A percentile compares a stretch with the other conserved stretches of the same genome.
phyloP scores from a whole-genome alignment of 148 eudicot species.

The Mesembryanthemum crystallinum region DNA sequence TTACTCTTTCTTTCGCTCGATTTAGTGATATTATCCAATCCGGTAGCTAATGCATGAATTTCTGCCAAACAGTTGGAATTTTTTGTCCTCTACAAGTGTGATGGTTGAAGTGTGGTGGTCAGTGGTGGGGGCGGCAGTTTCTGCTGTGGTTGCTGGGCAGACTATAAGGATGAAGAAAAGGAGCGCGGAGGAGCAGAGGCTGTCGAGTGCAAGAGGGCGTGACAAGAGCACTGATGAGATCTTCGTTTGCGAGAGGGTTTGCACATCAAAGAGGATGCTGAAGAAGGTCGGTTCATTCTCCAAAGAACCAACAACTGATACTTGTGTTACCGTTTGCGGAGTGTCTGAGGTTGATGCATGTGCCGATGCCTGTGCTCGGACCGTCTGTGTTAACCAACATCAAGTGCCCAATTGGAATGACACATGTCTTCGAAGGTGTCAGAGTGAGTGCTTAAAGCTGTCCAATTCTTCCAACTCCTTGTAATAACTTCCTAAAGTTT shows the following conservation, averaged over 20 bases:
- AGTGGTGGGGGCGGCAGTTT: conserved; percentile 55
- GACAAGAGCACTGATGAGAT: conserved; percentile 57
- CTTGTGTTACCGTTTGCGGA: conserved; percentile 63
- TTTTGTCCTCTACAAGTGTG: too few species aligned
- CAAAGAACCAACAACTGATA: conserved; percentile 59
- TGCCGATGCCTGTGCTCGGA: conserved; percentile 58
- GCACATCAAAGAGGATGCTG: conserved; percentile 65
- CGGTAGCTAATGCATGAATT: too few species aligned
- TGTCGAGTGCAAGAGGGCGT: conserved; percentile 45
- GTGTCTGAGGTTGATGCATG: conserved; percentile 67
- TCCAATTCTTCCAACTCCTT: conserved; percentile 28
- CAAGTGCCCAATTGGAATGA: conserved; percentile 70
- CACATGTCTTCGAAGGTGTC: conserved; percentile 51
- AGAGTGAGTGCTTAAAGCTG: conserved; percentile 51
- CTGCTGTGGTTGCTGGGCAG: conserved; percentile 54
- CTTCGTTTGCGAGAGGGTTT: conserved; percentile 64
- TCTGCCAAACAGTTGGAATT: too few species aligned
- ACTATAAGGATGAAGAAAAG: conserved; percentile 50
- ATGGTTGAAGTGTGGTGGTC: conserved; percentile 76
- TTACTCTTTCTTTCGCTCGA: too few species aligned
- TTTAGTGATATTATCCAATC: too few species aligned
- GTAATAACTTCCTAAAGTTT: too few species aligned
- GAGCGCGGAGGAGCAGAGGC: conserved; percentile 53
- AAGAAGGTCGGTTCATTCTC: conserved; percentile 66
- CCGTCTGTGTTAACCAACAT: conserved; percentile 67